Evolutionary conservation across 176 grass and related monocot genomes (phyloP).

Genomic region (Lolium rigidum): DNA sequence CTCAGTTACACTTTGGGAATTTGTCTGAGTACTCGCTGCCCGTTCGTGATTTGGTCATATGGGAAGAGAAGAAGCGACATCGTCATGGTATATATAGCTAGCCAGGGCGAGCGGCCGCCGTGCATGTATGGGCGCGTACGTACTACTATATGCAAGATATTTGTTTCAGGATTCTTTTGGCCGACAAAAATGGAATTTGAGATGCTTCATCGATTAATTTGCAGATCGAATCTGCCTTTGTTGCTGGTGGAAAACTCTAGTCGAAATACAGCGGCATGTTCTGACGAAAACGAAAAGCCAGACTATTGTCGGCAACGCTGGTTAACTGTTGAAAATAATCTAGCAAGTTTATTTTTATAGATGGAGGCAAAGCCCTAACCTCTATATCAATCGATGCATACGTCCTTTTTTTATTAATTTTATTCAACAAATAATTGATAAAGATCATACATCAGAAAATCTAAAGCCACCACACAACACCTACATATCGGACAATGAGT

Average conservation of each 20-base stretch:
- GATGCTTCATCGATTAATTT: not conserved
- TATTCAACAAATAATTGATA: too few relatives aligned
- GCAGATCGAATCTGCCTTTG: not conserved
- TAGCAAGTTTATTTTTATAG: too few relatives aligned
- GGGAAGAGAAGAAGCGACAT: not conserved
- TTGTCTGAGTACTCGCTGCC: not conserved
- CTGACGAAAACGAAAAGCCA: not conserved
- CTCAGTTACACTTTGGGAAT: not conserved
- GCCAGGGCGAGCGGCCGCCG: too few relatives aligned
- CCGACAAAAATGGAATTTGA: not conserved
- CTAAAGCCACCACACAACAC: too few relatives aligned
- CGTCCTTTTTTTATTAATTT: too few relatives aligned
- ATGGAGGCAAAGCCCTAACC: too few relatives aligned
- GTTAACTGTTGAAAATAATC: not conserved
- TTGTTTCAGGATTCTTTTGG: not conserved
- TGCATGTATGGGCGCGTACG: not conserved
- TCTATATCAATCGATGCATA: too few relatives aligned
- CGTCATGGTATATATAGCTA: not conserved
- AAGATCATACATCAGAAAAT: too few relatives aligned
- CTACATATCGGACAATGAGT: too few relatives aligned
- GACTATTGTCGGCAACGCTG: conserved; percentile 25
- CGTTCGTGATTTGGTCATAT: not conserved
- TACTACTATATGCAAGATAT: not conserved
- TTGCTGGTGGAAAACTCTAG: not conserved
- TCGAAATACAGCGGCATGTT: not conserved